Evolutionary conservation across 306 rosid genomes (phyloP).

Genomic region (Cucumis melo): DNA sequence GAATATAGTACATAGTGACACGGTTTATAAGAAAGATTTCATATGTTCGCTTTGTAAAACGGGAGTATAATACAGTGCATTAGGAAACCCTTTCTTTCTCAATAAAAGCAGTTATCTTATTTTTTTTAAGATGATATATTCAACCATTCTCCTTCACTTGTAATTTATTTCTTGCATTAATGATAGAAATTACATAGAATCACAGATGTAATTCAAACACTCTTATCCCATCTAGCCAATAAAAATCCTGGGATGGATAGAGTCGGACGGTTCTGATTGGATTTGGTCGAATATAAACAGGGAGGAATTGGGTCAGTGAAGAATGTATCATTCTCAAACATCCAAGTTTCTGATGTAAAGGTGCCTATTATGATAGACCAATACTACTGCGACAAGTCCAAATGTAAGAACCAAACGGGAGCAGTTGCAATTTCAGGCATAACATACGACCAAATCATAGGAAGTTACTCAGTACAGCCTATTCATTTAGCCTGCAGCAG

Average conservation of each 20-base stretch:
- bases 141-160: too few relatives aligned
- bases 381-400: conserved; percentile 67
- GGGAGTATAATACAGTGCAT: background rate
- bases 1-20: background rate
- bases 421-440: conserved; percentile 52
- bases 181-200: too few relatives aligned
- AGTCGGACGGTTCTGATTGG: background rate
- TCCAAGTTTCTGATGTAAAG: conserved; percentile 55
- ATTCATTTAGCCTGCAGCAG: conserved; percentile 73
- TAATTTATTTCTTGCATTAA: too few relatives aligned
- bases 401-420: conserved; percentile 61
- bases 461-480: conserved; percentile 49
- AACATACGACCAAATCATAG: conserved; percentile 41
- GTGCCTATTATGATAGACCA: conserved; percentile 73
- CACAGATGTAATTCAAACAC: too few relatives aligned
- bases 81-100: too few relatives aligned
- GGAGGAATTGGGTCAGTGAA: conserved; percentile 88
- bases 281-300: conserved; percentile 16
- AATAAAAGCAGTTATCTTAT: too few relatives aligned
- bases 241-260: background rate
- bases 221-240: background rate
- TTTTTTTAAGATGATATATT: too few relatives aligned
- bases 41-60: background rate
- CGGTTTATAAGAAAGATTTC: background rate
- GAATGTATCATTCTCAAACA: conserved; percentile 72